Percentiles rank a stretch among this genome's conserved stretches.
phyloP scores from a whole-genome alignment of 352 stramenopile genomes.

The Phytophthora nicotianae region DNA sequence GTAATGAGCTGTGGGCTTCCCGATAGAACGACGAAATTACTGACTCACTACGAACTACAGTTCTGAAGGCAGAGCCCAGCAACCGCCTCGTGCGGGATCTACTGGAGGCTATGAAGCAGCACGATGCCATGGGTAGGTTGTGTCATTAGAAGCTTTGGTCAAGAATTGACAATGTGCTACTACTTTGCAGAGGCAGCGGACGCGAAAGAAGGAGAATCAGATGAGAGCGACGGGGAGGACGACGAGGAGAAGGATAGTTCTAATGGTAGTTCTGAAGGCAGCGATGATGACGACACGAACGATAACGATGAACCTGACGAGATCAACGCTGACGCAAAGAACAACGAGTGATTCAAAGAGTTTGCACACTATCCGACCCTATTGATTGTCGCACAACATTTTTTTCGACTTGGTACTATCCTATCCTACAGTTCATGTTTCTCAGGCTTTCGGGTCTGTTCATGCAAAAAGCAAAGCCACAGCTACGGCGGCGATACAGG shows the following conservation, averaged over 20 bases:
- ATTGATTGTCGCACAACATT: background rate
- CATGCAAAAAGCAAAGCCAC: slow-evolving; percentile 26
- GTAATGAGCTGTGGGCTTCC: background rate
- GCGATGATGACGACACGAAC: slow-evolving; percentile 26
- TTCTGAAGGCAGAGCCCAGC: slow-evolving; percentile 60
- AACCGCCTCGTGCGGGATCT: slow-evolving; percentile 74
- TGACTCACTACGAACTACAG: slow-evolving; percentile 29
- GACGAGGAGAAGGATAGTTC: slow-evolving; percentile 65
- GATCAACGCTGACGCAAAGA: slow-evolving; percentile 25
- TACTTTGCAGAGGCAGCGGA: slow-evolving; percentile 30
- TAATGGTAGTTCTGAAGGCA: slow-evolving; percentile 56
- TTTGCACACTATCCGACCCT: slow-evolving; percentile 7
- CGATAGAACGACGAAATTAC: background rate
- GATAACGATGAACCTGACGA: slow-evolving; percentile 19
- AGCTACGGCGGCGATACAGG: slow-evolving; percentile 17
- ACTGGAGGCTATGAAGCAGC: slow-evolving; percentile 63
- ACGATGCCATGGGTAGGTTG: slow-evolving; percentile 48
- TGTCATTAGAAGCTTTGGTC: background rate
- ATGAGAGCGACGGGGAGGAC: slow-evolving; percentile 33
- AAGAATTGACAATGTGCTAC: background rate
- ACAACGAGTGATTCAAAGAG: slow-evolving; percentile 18
- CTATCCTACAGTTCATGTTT: slow-evolving; percentile 38
- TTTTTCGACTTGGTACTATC: slow-evolving; percentile 12
- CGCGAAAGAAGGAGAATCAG: slow-evolving; percentile 36
- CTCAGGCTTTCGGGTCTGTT: background rate